Conservation (phyloP, 352 stramenopile species). For the Phytophthora chlamydospora region DNA sequence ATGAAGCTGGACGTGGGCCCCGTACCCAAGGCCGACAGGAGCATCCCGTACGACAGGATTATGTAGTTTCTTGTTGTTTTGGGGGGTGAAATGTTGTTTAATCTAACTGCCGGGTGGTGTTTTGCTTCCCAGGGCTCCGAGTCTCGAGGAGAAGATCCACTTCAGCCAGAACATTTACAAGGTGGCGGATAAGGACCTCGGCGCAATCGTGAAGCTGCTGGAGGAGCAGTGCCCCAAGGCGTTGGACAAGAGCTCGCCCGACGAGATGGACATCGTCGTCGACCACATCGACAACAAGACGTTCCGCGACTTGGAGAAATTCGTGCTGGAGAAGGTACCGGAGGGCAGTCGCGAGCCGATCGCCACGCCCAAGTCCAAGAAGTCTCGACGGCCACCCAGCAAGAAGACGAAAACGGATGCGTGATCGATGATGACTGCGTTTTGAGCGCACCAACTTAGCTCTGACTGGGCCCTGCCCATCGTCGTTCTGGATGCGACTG, state of each 20-base stretch:
- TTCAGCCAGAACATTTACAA: conserved; percentile 93
- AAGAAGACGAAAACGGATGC: conserved; percentile 74
- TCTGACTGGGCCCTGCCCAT: conserved; percentile 12
- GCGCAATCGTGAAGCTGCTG: conserved; percentile 78
- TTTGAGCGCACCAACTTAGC: conserved; percentile 21
- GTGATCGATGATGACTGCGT: conserved; percentile 29
- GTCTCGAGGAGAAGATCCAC: conserved; percentile 80
- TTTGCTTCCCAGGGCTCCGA: conserved; percentile 60
- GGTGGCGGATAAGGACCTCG: conserved; percentile 73
- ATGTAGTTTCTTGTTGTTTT: not conserved
- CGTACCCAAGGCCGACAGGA: conserved; percentile 63
- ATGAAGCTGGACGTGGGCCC: conserved; percentile 84
- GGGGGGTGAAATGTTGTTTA: not conserved
- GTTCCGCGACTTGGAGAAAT: conserved; percentile 86
- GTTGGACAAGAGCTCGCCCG: conserved; percentile 85
- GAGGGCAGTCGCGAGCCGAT: conserved; percentile 70
- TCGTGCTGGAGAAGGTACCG: conserved; percentile 76
- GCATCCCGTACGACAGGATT: conserved; percentile 58
- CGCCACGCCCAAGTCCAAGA: conserved; percentile 65
- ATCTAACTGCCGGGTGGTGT: conserved; percentile 7
- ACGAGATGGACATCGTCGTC: conserved; percentile 90
- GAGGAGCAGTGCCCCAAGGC: conserved; percentile 87
- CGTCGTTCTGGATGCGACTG: conserved; percentile 7
- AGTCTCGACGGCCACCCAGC: conserved; percentile 52
- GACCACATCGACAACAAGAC: conserved; percentile 90